A percentile compares a stretch with the other conserved stretches of the same genome.
These are phyloP conservation scores for Pugionium dolabratum DNA, from an alignment of 345 rosid species.

Conservation along the genomic window DNA sequence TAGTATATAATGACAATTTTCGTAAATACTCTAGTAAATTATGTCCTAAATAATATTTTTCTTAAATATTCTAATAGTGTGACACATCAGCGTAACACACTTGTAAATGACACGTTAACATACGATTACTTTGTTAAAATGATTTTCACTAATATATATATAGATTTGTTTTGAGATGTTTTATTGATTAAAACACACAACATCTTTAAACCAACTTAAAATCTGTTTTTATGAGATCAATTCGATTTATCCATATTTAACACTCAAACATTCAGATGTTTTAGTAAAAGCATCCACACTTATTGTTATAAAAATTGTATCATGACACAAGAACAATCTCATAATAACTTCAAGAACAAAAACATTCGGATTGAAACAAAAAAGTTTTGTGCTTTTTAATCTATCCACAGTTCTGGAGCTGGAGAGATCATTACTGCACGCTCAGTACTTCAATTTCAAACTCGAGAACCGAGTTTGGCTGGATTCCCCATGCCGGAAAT, in stretches of 20 bases:
- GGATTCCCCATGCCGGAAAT: slow-evolving; percentile 86
- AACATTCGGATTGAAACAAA: slow-evolving; percentile 16
- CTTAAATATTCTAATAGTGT: too few species aligned
- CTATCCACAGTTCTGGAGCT: background rate
- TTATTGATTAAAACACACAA: background rate
- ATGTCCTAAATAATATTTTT: too few species aligned
- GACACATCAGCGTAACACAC: too few species aligned
- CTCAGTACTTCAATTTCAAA: slow-evolving; percentile 86
- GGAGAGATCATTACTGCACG: slow-evolving; percentile 45
- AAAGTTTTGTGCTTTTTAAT: slow-evolving; percentile 19
- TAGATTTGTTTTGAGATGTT: background rate
- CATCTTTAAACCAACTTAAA: background rate
- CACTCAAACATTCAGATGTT: background rate
- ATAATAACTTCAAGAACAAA: background rate
- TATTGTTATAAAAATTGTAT: background rate
- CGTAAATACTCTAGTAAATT: too few species aligned
- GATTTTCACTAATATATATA: too few species aligned
- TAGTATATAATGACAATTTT: too few species aligned
- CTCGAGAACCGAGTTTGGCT: slow-evolving; percentile 75
- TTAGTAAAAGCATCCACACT: background rate
- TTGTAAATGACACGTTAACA: too few species aligned
- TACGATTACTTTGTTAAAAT: too few species aligned
- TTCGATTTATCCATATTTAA: background rate
- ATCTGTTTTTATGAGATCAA: background rate
- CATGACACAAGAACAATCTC: background rate